These are phyloP conservation scores for Cyclotella cryptica DNA, from an alignment of 108 stramenopile genomes.

Conservation along the genomic window DNA sequence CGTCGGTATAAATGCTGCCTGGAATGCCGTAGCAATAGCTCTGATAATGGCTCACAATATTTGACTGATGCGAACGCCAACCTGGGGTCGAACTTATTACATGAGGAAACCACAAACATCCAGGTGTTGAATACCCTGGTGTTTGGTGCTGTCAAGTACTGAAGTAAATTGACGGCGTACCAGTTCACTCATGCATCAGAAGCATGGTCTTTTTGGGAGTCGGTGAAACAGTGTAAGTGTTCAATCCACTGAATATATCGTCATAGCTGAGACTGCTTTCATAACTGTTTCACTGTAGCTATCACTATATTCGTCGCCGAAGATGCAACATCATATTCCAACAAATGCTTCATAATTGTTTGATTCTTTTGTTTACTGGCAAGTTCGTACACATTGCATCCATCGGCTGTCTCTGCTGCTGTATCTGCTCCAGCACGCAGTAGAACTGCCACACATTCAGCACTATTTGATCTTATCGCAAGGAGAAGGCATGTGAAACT, in stretches of 20 bases:
- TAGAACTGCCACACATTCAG: too few relatives aligned
- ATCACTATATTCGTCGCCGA: not conserved
- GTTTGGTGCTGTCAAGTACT: slow-evolving; percentile 4
- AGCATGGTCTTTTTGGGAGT: not conserved
- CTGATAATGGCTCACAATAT: not conserved
- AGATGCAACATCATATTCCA: slow-evolving; percentile 24
- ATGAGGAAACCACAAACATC: not conserved
- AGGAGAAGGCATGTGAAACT: too few relatives aligned
- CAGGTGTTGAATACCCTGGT: slow-evolving; percentile 2
- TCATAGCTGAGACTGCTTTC: slow-evolving; percentile 13
- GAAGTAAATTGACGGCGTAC: slow-evolving; percentile 11
- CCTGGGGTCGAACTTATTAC: not conserved
- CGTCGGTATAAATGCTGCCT: not conserved
- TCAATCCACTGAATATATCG: slow-evolving; percentile 31
- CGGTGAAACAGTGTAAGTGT: slow-evolving; percentile 30
- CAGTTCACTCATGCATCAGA: not conserved
- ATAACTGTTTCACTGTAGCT: not conserved
- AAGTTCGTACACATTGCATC: slow-evolving; percentile 23
- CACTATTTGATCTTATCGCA: too few relatives aligned
- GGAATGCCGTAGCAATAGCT: not conserved
- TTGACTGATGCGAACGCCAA: not conserved
- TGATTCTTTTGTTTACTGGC: slow-evolving; percentile 28
- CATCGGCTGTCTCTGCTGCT: slow-evolving; percentile 36
- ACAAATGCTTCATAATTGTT: slow-evolving; percentile 27
- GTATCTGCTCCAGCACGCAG: too few relatives aligned